Conservation (phyloP, 495 filamentous ascomycete species). For the Paragyromitra xinjiangensis region DNA sequence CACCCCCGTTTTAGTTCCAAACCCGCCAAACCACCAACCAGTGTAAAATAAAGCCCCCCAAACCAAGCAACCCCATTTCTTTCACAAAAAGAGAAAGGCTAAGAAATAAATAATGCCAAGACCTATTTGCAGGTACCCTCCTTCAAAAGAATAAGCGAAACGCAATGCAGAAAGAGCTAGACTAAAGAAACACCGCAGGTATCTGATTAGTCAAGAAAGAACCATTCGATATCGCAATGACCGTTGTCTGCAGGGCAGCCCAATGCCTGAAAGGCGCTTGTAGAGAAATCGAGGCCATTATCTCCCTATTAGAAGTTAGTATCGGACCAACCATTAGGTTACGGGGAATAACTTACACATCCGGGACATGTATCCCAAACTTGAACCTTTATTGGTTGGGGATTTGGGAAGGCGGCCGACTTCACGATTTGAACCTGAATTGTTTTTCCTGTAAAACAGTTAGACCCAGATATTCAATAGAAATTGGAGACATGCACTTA, state of each 20-base stretch:
- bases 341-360: slow-evolving; percentile 51
- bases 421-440: slow-evolving; percentile 12
- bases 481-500: slow-evolving; percentile 5
- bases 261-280: slow-evolving; percentile 18
- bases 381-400: not conserved
- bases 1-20: slow-evolving; percentile 28
- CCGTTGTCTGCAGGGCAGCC: slow-evolving; percentile 20
- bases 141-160: not conserved
- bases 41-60: slow-evolving; percentile 18
- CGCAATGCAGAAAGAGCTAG: not conserved
- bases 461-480: not conserved
- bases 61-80: slow-evolving; percentile 5
- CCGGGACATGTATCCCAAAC: slow-evolving; percentile 36
- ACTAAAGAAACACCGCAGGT: not conserved
- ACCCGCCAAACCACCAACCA: slow-evolving; percentile 19
- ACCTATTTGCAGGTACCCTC: not conserved
- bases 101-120: slow-evolving; percentile 6
- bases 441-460: slow-evolving; percentile 12
- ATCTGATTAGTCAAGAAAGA: not conserved
- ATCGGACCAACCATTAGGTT: not conserved
- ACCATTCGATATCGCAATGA: slow-evolving; percentile 15
- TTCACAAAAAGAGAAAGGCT: slow-evolving; percentile 1
- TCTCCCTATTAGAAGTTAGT: slow-evolving; percentile 20
- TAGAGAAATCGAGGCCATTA: slow-evolving; percentile 37
- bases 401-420: slow-evolving; percentile 8